Base-by-base conservation (phyloP, 1,139 yeast species). In the Debaryomyces robertsiae region DNA sequence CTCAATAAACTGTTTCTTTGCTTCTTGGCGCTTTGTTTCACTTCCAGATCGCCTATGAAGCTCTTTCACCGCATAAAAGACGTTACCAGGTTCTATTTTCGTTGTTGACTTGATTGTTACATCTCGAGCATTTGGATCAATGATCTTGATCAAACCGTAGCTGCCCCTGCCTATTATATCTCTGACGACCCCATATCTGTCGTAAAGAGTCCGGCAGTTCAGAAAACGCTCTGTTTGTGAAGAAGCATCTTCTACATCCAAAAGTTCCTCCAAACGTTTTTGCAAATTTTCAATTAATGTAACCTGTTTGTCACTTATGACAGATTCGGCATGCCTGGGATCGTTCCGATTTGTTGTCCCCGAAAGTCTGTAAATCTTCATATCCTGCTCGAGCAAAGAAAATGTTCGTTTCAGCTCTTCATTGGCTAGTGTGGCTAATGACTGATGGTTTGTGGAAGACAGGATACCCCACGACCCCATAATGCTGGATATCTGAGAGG, bases 81-180 rank as follows among this genome's bases (percentile, higher is more conserved):
- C 64, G 47, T 81, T 86, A 16, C 65, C 61, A 35, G 65, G 29
- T 3, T 22, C 29, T n/a, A 30, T 19, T 9, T 30, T 25, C 4
- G 24, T 30, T 34, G 36, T 29, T 38, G 41, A 32, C 17, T 36
- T 32, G 33, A 27, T 27, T 36, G 28, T 14, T 36, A 18, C 25
- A 13, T 30, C 30, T 30, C 55, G 65, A 10, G 57, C 70, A 63
- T 63, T 79, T 70, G 68, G 82, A 82, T 40, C 93, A 68, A 48
- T 58, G 14, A 89, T 75, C 47, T 93, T 75, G 15, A 89, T 95
- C 28, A 85, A 79, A 17, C 97, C 97, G 63, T 84, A 90, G 0
- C 95, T 81, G 17, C 96, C 96, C 42, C 81, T 77, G 11, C 96
- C 97, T 40, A 90, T 77, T 17, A 88, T 80, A 46, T 84, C 91